phyloP scores from a whole-genome alignment of 768 basidiomycete species.

The Leccinum longicurvipes region DNA sequence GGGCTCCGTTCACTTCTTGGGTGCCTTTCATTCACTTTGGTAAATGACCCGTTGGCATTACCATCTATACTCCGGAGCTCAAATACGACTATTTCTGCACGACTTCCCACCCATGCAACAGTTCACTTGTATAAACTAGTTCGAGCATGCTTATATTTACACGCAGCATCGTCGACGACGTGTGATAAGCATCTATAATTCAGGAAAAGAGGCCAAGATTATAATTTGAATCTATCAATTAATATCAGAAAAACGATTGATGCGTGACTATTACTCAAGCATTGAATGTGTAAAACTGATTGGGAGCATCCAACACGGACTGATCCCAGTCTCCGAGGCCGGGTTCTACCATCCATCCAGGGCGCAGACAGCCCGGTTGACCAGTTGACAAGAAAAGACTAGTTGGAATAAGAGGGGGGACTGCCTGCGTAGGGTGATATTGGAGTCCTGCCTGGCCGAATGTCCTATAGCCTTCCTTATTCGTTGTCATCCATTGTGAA shows the following conservation, averaged over 20 bases:
- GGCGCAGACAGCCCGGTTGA: constrained; percentile 7
- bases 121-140: too few relatives aligned
- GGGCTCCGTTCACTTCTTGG: too few relatives aligned
- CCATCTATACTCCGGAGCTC: too few relatives aligned
- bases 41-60: too few relatives aligned
- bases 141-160: too few relatives aligned
- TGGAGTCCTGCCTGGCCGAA: background rate
- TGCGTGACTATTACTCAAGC: background rate
- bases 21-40: too few relatives aligned
- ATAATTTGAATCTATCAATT: background rate
- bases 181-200: too few relatives aligned
- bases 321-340: constrained; percentile 14
- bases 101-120: too few relatives aligned
- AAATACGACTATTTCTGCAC: too few relatives aligned
- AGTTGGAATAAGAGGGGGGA: too few relatives aligned
- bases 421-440: background rate
- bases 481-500: constrained; percentile 7
- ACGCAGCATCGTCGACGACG: too few relatives aligned
- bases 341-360: constrained; percentile 15
- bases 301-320: background rate
- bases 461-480: background rate
- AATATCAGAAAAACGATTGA: background rate
- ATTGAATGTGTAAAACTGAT: background rate
- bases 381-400: background rate
- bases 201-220: too few relatives aligned